Conservation (phyloP, 2,329 filamentous ascomycete species). For the Penicillium sp. region DNA sequence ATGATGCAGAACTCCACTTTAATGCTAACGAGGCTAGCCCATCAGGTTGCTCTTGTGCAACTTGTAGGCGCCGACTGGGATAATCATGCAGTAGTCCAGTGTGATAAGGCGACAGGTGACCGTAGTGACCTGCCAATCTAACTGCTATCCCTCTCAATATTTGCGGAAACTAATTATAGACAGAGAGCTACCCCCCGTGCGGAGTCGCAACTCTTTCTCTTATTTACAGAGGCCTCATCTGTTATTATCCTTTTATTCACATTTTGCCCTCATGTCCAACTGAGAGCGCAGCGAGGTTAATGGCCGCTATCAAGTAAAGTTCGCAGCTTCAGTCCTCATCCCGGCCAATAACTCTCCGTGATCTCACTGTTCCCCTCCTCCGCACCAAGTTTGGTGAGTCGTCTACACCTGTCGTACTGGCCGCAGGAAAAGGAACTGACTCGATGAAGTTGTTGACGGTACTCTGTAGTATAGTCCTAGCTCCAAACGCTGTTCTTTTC, state of each 20-base stretch:
- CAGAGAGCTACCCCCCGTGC: constrained; percentile 4
- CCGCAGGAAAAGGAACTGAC: too few species aligned
- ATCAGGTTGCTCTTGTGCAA: constrained; percentile 8
- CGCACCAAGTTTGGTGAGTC: not conserved
- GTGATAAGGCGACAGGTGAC: constrained; percentile 11
- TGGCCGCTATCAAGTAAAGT: not conserved
- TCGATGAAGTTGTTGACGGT: not conserved
- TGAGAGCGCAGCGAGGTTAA: not conserved
- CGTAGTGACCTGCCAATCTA: constrained; percentile 1
- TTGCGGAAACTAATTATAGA: constrained; percentile 12
- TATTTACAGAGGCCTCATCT: not conserved
- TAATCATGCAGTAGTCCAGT: constrained; percentile 17
- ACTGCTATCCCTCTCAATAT: not conserved
- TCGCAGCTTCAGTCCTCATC: not conserved
- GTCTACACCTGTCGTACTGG: not conserved
- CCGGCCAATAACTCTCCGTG: not conserved
- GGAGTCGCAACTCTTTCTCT: constrained; percentile 5
- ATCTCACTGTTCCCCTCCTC: not conserved
- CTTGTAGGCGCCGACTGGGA: constrained; percentile 17
- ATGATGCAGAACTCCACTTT: constrained; percentile 1
- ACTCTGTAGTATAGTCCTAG: not conserved
- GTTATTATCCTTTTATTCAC: not conserved
- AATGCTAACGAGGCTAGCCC: constrained; percentile 3
- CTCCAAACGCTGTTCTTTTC: not conserved
- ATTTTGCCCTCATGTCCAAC: not conserved